phyloP scores from a whole-genome alignment of 1,284 basidiomycete species.

The Tilletia indica region DNA sequence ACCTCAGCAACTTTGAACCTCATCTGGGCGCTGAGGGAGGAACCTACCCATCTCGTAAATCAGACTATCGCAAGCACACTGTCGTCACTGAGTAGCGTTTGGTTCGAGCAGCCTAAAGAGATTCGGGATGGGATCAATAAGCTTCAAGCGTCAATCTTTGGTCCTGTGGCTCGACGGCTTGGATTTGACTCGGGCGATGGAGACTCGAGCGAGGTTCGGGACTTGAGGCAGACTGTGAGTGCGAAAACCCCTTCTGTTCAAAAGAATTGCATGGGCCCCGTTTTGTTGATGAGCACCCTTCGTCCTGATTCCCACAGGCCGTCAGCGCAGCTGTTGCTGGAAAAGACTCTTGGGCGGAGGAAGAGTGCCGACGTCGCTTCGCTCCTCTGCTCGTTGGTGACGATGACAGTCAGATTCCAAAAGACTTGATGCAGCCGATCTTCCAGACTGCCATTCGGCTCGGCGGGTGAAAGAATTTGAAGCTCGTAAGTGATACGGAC shows the following conservation, averaged over 20 bases:
- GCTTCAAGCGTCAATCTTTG: constrained; percentile 65
- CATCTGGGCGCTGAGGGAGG: constrained; percentile 66
- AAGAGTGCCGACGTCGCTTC: constrained; percentile 73
- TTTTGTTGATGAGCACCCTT: no score
- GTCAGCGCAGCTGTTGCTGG: constrained; percentile 66
- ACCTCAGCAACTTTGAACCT: constrained; percentile 75
- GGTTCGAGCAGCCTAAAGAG: constrained; percentile 77
- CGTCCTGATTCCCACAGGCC: constrained; percentile 45
- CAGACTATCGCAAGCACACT: constrained; percentile 33
- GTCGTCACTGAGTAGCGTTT: constrained; percentile 61
- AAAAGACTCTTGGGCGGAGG: constrained; percentile 44
- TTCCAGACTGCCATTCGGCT: constrained; percentile 64
- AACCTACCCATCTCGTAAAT: constrained; percentile 47
- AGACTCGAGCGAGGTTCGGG: constrained; percentile 72
- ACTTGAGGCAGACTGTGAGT: constrained; percentile 69
- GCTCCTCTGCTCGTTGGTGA: constrained; percentile 70
- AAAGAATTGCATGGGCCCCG: no score
- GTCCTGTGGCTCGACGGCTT: constrained; percentile 73
- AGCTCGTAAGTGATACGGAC: no score
- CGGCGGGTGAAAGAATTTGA: constrained; percentile 72
- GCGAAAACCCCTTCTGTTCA: no score
- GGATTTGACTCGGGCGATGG: constrained; percentile 73
- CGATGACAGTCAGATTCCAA: constrained; percentile 69
- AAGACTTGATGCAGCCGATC: constrained; percentile 49
- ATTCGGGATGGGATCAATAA: constrained; percentile 58